Conservation (phyloP, 495 filamentous ascomycete species). For the Lasiosphaeriaceae sp. region DNA sequence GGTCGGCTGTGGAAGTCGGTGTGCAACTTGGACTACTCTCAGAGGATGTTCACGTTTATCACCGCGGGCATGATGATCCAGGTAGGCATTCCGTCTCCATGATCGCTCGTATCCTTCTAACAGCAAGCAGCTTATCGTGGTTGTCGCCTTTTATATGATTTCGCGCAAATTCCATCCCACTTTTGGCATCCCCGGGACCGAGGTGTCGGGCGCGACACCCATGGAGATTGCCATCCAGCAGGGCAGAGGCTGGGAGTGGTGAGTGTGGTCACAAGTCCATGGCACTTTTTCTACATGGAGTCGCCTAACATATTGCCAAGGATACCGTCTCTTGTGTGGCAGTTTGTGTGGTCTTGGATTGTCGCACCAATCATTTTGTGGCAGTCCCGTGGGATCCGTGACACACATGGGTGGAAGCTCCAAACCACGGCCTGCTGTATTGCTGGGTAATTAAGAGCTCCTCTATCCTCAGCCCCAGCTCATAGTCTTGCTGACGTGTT, state of each 20-base stretch:
- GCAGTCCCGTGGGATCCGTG: slow-evolving; percentile 48
- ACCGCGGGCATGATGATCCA: slow-evolving; percentile 50
- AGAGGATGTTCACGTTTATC: slow-evolving; percentile 44
- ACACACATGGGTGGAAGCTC: slow-evolving; percentile 64
- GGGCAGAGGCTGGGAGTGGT: slow-evolving; percentile 61
- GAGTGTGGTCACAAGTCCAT: not conserved
- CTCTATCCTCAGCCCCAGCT: not conserved
- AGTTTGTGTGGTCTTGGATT: slow-evolving; percentile 61
- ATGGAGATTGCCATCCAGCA: slow-evolving; percentile 43
- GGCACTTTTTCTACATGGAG: not conserved
- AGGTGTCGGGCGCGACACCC: slow-evolving; percentile 41
- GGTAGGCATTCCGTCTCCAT: slow-evolving; percentile 29
- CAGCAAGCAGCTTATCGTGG: slow-evolving; percentile 49
- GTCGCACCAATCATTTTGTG: slow-evolving; percentile 42
- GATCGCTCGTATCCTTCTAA: slow-evolving; percentile 6
- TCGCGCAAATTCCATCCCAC: slow-evolving; percentile 60
- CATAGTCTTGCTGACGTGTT: not conserved
- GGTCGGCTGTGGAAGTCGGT: not conserved
- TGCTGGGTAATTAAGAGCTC: slow-evolving; percentile 38
- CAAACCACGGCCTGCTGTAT: slow-evolving; percentile 61
- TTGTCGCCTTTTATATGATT: slow-evolving; percentile 58
- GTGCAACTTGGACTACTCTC: slow-evolving; percentile 41
- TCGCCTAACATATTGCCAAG: slow-evolving; percentile 17
- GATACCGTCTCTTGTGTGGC: slow-evolving; percentile 63
- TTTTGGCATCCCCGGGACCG: slow-evolving; percentile 40